A percentile compares a stretch with the other conserved stretches of the same genome.
phyloP scores from a whole-genome alignment of 1,284 basidiomycete genomes.

The Trichosporon asahii region DNA sequence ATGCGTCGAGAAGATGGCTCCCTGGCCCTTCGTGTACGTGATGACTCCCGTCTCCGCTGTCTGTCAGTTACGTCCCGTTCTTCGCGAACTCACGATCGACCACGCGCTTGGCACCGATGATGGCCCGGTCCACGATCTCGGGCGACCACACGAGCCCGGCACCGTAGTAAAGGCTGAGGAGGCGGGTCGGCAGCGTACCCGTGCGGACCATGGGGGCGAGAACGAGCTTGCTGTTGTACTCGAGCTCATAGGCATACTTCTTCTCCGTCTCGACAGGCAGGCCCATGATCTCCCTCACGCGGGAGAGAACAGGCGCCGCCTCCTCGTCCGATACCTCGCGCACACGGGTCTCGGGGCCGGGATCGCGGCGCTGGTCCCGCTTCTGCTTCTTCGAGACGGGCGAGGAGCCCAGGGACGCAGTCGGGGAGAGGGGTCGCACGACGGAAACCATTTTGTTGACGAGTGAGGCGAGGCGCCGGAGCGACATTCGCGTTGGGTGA shows the following conservation, averaged over 20 bases:
- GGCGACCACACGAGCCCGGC: conserved; percentile 96
- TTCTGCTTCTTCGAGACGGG: conserved; percentile 8
- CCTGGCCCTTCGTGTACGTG: conserved; percentile 70
- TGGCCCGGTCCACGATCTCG: conserved; percentile 94
- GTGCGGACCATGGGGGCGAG: conserved; percentile 95
- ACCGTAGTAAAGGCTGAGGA: conserved; percentile 87
- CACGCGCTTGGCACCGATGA: conserved; percentile 74
- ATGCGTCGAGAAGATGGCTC: conserved; percentile 86
- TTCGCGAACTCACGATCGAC: conserved; percentile 72
- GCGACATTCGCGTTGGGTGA: not conserved
- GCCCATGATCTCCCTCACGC: conserved; percentile 34
- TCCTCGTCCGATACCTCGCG: conserved; percentile 12
- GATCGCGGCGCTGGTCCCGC: conserved; percentile 10
- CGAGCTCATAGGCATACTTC: conserved; percentile 39
- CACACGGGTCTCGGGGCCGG: not conserved
- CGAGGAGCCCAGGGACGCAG: not conserved
- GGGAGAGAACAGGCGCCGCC: conserved; percentile 1
- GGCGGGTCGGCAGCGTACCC: conserved; percentile 61
- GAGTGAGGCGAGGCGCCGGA: conserved; percentile 13
- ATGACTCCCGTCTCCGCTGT: conserved; percentile 82
- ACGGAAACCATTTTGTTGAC: not conserved
- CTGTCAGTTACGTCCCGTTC: conserved; percentile 13
- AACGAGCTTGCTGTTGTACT: conserved; percentile 71
- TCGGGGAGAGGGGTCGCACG: not conserved
- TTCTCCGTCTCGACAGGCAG: conserved; percentile 36